Conservation (phyloP, 331 rosid species). For the Acacia concinna region DNA sequence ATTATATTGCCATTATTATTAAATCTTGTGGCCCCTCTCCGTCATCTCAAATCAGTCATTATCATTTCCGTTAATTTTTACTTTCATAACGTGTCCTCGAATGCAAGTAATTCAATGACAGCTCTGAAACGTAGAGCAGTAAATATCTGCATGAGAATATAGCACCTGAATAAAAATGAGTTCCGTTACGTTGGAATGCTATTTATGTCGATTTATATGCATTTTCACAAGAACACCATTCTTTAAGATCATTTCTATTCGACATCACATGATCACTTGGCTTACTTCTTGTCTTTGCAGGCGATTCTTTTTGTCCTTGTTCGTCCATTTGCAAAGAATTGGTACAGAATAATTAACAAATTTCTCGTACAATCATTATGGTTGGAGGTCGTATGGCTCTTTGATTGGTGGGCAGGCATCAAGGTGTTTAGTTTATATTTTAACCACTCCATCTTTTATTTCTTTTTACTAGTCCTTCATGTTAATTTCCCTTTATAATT, state of each 20-base stretch:
- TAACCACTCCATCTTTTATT: not conserved
- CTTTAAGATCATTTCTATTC: not conserved
- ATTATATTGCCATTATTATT: not conserved
- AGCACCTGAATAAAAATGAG: not conserved
- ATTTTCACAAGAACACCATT: not conserved
- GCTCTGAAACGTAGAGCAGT: not conserved
- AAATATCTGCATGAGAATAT: not conserved
- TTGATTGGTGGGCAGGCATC: constrained; percentile 92
- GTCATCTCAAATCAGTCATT: not conserved
- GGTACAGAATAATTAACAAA: constrained; percentile 66
- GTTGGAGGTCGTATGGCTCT: constrained; percentile 81
- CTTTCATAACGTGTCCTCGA: not conserved
- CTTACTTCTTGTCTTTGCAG: constrained; percentile 38
- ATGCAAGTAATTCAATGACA: not conserved
- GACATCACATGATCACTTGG: not conserved
- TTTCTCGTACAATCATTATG: constrained; percentile 69
- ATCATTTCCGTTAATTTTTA: not conserved
- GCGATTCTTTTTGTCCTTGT: constrained; percentile 56
- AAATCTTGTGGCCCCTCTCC: not conserved
- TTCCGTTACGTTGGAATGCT: not conserved
- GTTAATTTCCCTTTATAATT: not conserved
- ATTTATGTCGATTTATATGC: too few species aligned
- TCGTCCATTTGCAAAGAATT: constrained; percentile 65
- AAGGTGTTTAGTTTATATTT: constrained; percentile 50
- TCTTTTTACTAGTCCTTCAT: not conserved